Evolutionary conservation across 495 filamentous ascomycete species (phyloP).

Genomic region (Talaromyces adpressus): DNA sequence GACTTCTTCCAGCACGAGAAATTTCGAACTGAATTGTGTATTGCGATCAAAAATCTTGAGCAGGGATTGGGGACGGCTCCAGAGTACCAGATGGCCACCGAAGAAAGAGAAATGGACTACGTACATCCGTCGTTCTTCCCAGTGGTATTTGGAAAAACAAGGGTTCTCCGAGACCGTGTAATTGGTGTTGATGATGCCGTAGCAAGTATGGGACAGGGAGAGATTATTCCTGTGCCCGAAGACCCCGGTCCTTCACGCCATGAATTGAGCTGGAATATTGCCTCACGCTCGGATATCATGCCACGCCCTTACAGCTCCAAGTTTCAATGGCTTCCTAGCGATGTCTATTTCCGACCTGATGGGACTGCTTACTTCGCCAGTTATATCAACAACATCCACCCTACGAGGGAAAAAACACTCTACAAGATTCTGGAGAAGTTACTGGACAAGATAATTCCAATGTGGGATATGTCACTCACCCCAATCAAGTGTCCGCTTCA

Average conservation of each 20-base stretch:
- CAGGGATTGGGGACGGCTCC: background rate
- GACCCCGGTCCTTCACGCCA: conserved; percentile 25
- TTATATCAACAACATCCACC: conserved; percentile 46
- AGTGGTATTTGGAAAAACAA: conserved; percentile 33
- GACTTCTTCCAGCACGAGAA: background rate
- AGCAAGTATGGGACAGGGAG: conserved; percentile 19
- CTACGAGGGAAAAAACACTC: conserved; percentile 21
- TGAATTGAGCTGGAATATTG: conserved; percentile 38
- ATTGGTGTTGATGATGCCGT: conserved; percentile 24
- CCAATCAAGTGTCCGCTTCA: conserved; percentile 31
- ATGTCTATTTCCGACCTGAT: conserved; percentile 23
- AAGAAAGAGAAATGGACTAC: conserved; percentile 23
- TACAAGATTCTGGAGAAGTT: conserved; percentile 36
- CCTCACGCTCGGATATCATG: conserved; percentile 20
- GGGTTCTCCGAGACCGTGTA: conserved; percentile 19
- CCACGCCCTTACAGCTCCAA: conserved; percentile 22
- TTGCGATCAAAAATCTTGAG: conserved; percentile 17
- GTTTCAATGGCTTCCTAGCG: conserved; percentile 34
- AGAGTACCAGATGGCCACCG: conserved; percentile 13
- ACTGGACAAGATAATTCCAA: conserved; percentile 31
- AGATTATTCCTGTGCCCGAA: conserved; percentile 18
- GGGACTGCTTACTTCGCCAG: conserved; percentile 24
- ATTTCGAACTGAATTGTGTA: conserved; percentile 26
- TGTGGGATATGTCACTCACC: conserved; percentile 33
- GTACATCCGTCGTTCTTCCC: conserved; percentile 39